These are phyloP conservation scores for Neostapfia colusana DNA, from an alignment of 176 grass and related monocot genomes.

Conservation along the genomic window DNA sequence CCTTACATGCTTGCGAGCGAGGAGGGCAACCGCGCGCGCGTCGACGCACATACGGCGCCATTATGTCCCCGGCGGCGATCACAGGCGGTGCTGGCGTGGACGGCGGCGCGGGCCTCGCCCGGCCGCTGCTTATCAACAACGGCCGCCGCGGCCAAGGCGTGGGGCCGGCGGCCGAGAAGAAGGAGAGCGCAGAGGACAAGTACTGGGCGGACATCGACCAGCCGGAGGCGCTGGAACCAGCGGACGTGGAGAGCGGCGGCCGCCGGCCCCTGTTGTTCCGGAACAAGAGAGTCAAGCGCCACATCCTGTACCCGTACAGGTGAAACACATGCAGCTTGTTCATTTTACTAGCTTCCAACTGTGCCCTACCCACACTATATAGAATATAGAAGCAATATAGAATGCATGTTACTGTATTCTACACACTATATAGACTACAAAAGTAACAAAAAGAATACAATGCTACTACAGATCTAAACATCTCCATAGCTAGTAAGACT, in stretches of 20 bases:
- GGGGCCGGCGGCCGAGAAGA: neutral
- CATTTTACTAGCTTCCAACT: too few relatives aligned
- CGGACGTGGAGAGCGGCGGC: neutral
- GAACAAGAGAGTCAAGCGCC: neutral
- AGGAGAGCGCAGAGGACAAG: too few relatives aligned
- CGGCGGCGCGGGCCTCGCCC: neutral
- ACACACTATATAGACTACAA: too few relatives aligned
- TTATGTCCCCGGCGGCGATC: neutral
- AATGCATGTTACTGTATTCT: too few relatives aligned
- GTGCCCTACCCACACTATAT: too few relatives aligned
- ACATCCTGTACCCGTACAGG: neutral
- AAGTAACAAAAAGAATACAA: too few relatives aligned
- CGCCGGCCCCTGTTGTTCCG: neutral
- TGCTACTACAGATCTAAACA: too few relatives aligned
- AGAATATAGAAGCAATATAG: too few relatives aligned
- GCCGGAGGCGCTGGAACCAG: neutral
- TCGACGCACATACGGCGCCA: neutral
- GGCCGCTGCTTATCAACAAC: neutral
- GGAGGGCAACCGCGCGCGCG: too few relatives aligned
- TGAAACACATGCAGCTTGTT: too few relatives aligned
- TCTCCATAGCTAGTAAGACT: neutral
- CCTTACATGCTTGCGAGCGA: too few relatives aligned
- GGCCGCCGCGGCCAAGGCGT: too few relatives aligned
- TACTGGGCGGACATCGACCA: conserved; percentile 1
- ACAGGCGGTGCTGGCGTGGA: neutral